Base-by-base conservation (phyloP, 176 grass and related monocot genomes). In the Triticum monococcum region DNA sequence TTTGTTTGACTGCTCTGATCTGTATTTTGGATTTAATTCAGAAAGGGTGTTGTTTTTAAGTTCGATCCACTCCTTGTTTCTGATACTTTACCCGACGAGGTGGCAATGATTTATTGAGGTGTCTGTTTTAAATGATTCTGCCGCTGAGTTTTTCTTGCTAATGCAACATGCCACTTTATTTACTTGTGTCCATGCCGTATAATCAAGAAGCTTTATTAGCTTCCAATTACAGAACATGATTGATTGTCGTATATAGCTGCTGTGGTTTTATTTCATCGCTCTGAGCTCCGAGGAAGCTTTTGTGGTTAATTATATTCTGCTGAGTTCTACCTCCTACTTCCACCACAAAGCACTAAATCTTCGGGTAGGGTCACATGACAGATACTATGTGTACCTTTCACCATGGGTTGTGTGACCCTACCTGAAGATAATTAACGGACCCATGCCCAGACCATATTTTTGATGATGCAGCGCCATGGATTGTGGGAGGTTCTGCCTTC, bases 141-240 rank as follows among this genome's bases (percentile, higher is more conserved):
- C 54, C 54, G 54, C 54, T 9, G 54, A 59, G 7, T 59, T 59
- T 59, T 59, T 59, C 7, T 59, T 59, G 54, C 54, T 59, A 22
- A 22, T 59, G 54, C 54, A 59, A 59, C 54, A 9, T 22, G 54
- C 54, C 54, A 59, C 18, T 59, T 59, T 8, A 59, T 59, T 59
- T 59, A 57, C 54, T 22, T 8, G 54, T 8, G 54, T 22, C 54
- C 54, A 70, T 69, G 50, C 72, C 3, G 40, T 33, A 64, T 52
- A 67, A 41, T 40, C 57, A 84, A 85, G 24, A 89, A 84, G 69
- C 16, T 9, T 63, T 22, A 24, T 11, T 80, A 8, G 24, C 46
- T 40, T 79, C 30, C 45, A 64, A 43, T 57, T 38, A 31, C 18
- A 24, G 16, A 16, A 73, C 41, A 45, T 23, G 12, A 65, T 84